Evolutionary conservation across 495 filamentous ascomycete genomes (phyloP).

Genomic region (Hyaloscypha finlandica): DNA sequence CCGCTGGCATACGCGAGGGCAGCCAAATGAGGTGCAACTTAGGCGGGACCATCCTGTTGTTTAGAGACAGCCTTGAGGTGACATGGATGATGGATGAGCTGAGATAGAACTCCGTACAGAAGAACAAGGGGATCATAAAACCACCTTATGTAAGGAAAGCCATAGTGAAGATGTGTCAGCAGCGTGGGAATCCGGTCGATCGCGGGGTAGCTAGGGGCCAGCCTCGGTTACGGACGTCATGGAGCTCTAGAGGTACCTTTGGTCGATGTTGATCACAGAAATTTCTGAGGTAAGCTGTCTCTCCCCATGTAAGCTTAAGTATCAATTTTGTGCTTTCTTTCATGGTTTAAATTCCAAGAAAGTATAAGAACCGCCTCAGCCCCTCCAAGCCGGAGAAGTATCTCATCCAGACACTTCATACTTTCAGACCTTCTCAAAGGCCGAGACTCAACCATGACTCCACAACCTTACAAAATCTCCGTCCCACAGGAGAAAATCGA

Average conservation of each 20-base stretch:
- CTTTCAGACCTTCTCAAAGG: neutral
- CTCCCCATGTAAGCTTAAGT: neutral
- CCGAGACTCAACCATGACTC: slow-evolving; percentile 15
- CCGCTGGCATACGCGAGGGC: too few species aligned
- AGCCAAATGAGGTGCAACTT: too few species aligned
- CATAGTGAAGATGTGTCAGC: neutral
- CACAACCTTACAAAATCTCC: slow-evolving; percentile 44
- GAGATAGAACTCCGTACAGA: neutral
- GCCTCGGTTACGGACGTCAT: neutral
- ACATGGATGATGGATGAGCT: neutral
- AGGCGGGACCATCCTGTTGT: too few species aligned
- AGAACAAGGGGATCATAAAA: too few species aligned
- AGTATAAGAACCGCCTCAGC: neutral
- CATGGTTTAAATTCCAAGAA: neutral
- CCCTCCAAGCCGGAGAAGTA: neutral
- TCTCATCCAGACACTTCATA: neutral
- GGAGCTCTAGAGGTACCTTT: neutral
- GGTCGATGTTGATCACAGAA: neutral
- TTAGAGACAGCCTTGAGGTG: too few species aligned
- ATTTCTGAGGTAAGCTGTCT: neutral
- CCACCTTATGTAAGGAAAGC: neutral
- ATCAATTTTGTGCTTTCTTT: neutral
- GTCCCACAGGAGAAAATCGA: slow-evolving; percentile 44
- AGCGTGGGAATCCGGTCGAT: too few species aligned
- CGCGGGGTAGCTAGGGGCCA: neutral